These are phyloP conservation scores for Populus tomentosa DNA, from an alignment of 441 rosid genomes.

Conservation along the genomic window DNA sequence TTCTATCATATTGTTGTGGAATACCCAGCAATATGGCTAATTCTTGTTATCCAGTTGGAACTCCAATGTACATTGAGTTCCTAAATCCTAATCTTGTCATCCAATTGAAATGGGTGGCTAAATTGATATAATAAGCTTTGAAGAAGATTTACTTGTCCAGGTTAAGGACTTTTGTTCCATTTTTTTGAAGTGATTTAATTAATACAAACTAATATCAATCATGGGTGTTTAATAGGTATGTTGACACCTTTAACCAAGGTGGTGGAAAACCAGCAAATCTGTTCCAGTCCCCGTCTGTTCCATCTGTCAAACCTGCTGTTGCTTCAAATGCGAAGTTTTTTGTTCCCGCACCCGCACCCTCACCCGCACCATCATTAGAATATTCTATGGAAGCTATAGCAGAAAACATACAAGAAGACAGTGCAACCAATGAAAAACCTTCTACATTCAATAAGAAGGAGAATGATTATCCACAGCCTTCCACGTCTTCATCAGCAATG, in stretches of 20 bases:
- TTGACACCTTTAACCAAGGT: constrained; percentile 76
- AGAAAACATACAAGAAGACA: constrained; percentile 48
- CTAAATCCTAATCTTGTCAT: not conserved
- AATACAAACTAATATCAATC: not conserved
- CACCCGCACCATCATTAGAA: constrained; percentile 45
- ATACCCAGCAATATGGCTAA: not conserved
- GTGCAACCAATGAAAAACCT: constrained; percentile 35
- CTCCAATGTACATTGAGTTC: not conserved
- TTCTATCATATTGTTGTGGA: not conserved
- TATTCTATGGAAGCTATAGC: constrained; percentile 41
- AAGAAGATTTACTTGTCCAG: not conserved
- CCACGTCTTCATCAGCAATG: constrained; percentile 27
- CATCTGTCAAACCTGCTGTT: constrained; percentile 68
- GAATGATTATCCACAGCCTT: constrained; percentile 34
- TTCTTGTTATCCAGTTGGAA: not conserved
- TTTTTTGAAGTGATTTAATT: not conserved
- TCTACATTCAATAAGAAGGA: constrained; percentile 33
- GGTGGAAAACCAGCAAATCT: constrained; percentile 48
- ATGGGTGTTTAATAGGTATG: constrained; percentile 45
- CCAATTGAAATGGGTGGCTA: not conserved
- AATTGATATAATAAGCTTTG: not conserved
- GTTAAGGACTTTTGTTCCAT: not conserved
- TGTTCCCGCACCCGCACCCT: constrained; percentile 69
- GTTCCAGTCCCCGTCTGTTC: constrained; percentile 63
- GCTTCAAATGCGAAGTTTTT: constrained; percentile 77